These are phyloP conservation scores for Pseudocercospora musae DNA, from an alignment of 2,329 filamentous ascomycete genomes.

Conservation along the genomic window DNA sequence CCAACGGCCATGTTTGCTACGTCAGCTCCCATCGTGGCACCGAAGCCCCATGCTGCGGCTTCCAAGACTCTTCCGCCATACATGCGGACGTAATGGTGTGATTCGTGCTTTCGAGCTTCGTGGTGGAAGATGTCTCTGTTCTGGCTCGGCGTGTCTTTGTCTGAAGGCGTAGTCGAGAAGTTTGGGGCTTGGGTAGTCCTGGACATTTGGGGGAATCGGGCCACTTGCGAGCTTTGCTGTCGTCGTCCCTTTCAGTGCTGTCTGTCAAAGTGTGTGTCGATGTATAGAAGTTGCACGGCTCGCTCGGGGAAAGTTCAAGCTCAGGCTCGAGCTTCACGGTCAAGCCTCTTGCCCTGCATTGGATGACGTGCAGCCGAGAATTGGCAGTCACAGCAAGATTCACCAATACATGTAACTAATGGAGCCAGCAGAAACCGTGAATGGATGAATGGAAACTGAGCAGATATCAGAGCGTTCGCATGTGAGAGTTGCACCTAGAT, in stretches of 20 bases:
- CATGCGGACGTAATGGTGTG: constrained; percentile 32
- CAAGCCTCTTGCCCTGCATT: neutral
- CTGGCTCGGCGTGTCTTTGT: constrained; percentile 29
- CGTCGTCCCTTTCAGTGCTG: neutral
- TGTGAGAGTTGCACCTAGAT: neutral
- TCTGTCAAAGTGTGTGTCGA: neutral
- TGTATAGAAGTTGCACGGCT: neutral
- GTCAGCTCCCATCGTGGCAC: constrained; percentile 30
- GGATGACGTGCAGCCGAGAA: neutral
- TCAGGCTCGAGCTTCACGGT: neutral
- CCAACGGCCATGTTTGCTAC: constrained; percentile 32
- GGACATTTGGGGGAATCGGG: constrained; percentile 19
- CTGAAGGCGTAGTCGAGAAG: constrained; percentile 24
- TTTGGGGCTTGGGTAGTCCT: constrained; percentile 19
- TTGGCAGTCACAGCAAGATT: neutral
- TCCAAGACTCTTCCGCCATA: constrained; percentile 30
- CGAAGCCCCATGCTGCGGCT: constrained; percentile 29
- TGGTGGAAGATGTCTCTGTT: constrained; percentile 30
- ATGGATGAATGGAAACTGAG: neutral
- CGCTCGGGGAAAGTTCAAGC: neutral
- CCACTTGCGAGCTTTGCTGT: neutral
- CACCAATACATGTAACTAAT: no score
- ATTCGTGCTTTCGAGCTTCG: constrained; percentile 29
- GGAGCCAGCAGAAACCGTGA: neutral
- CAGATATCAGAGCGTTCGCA: neutral